Base-by-base conservation (phyloP, 805 yeast genomes). In the Candida palmyrensis region DNA sequence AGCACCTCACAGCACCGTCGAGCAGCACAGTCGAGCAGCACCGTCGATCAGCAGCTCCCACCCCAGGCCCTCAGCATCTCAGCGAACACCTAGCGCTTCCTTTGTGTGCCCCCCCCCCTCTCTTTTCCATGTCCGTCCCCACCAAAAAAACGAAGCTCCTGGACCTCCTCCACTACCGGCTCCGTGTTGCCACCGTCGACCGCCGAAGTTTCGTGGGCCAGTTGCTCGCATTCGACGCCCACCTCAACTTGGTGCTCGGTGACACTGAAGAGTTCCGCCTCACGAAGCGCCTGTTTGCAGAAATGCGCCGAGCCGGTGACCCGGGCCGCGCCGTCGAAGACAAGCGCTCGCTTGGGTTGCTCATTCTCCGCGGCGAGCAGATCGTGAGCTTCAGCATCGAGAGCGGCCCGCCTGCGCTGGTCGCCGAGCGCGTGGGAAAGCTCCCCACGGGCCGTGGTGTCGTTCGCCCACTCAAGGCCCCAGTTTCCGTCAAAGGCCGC, bases 321-420 rank as follows among this genome's bases (percentile, higher is more conserved):
- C 44, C 51, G 36, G 57, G 71, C 9, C 39, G 47, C 13, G 52
- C 71, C 18, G 68, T 66, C 25, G 83, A 80, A 39, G 89, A 82
- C 41, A 85, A 79, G 48, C 67, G 97, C 37, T 62, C 77, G 4
- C 59, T 92, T 16, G 97, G 97, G 0, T 68, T 92, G 32, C 73
- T 85, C 2, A 82, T 90, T 23, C 62, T 90, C 29, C 71, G 97
- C 46, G 98, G 98, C 2, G 96, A 87, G 43, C 84, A 82, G 43
- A 77, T 92, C 18, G 76, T 89, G 9, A 75, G 88, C 35, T 63
- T 82, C 14, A 70, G 73, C 18, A 76, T 84, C 20, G 90, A 84
- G 59, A 55, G 65, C 38, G 68, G 79, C n/a, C 74, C 86, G 36
- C 68, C 76, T 27, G 46, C 66, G 17, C 62, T 70, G 47, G 53